Base-by-base conservation (phyloP, 768 basidiomycete species). In the Cantharellus cinnabarinus region DNA sequence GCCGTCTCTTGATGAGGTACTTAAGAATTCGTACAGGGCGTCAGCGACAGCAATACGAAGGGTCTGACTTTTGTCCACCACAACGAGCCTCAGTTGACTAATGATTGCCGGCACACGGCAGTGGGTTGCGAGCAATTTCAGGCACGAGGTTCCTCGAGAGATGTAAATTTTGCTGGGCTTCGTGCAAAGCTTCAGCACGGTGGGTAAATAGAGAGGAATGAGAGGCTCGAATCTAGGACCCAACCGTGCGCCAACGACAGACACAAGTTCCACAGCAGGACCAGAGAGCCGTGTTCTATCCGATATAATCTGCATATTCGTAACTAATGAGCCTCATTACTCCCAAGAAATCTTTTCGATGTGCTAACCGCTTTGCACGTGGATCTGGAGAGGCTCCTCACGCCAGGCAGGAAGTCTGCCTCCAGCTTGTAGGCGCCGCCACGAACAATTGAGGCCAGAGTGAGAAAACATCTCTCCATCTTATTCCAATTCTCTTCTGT, bases 401-500 rank as follows among this genome's bases (percentile, higher is more conserved):
- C 68, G 15, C 70, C 69, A 14, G 72, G 63, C 29, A 79, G 71
- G 50, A 85, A 69, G 50, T 64, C 61, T 2, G 71, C 60, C 7
- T 79, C 72, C 54, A 73, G 73, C 41, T 79, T 76, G 63, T 73
- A 75, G 15, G 73, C 79, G 34, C 77, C 78, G 57, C 77, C 74
- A 41, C 74, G 73, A 62, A 74, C 78, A 3, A 82, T 67, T 3
- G 69, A 67, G 2, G 73, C 73, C 29, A 88, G 67, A 10, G 71
- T 67, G 29, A 65, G 59, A 56, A 86, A 65, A 3, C 74, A 74
- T 41, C 75, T 72, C 2, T 75, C 68, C 53, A 89, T 83, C 15
- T 68, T 72, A 59, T 87, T 83, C 87, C 87, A 89, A 10, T 79
- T 79, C 38, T 89, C 85, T 67, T 89, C 87, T 2, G 83, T 79